Percentiles rank a stretch among this genome's conserved stretches.
phyloP scores from a whole-genome alignment of 2,329 filamentous ascomycete species.

The Cryphonectria radicalis region DNA sequence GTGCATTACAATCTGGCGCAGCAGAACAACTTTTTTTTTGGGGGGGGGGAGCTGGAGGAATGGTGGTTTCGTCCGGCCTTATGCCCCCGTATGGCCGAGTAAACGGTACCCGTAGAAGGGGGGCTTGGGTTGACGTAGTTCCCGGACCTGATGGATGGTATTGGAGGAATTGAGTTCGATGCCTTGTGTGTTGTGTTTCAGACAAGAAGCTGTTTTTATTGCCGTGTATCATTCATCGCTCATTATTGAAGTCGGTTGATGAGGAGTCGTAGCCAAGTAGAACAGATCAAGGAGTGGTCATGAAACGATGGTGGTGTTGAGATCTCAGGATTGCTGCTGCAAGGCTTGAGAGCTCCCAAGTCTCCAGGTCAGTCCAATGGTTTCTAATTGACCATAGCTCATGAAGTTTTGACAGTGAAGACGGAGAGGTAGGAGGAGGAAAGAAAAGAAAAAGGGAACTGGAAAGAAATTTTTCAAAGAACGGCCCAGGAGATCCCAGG shows the following conservation, averaged over 20 bases:
- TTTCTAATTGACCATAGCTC: not conserved
- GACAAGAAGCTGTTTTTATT: slow-evolving; percentile 14
- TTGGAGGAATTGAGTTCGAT: slow-evolving; percentile 17
- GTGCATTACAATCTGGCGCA: slow-evolving; percentile 24
- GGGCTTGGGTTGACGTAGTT: slow-evolving; percentile 19
- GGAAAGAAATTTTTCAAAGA: slow-evolving; percentile 13
- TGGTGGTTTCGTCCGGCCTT: slow-evolving; percentile 14
- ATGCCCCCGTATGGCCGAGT: slow-evolving; percentile 20
- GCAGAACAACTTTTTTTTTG: not conserved
- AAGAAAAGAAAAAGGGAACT: not conserved
- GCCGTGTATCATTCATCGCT: slow-evolving; percentile 27
- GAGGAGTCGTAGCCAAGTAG: slow-evolving; percentile 7
- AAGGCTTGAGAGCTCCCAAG: slow-evolving; percentile 5
- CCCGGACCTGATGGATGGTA: slow-evolving; percentile 15
- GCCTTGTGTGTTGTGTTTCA: slow-evolving; percentile 27
- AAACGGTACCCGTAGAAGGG: slow-evolving; percentile 23
- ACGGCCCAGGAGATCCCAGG: slow-evolving; percentile 8
- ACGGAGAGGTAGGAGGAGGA: not conserved
- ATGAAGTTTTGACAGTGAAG: not conserved
- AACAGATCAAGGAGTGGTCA: slow-evolving; percentile 7
- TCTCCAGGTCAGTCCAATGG: slow-evolving; percentile 18
- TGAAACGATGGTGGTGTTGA: slow-evolving; percentile 18
- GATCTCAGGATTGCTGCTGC: slow-evolving; percentile 12
- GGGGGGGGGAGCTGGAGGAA: not conserved
- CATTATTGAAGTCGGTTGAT: slow-evolving; percentile 19